These are phyloP conservation scores for Cnidoscolus chayamansa DNA, from an alignment of 441 rosid species.

Conservation along the genomic window DNA sequence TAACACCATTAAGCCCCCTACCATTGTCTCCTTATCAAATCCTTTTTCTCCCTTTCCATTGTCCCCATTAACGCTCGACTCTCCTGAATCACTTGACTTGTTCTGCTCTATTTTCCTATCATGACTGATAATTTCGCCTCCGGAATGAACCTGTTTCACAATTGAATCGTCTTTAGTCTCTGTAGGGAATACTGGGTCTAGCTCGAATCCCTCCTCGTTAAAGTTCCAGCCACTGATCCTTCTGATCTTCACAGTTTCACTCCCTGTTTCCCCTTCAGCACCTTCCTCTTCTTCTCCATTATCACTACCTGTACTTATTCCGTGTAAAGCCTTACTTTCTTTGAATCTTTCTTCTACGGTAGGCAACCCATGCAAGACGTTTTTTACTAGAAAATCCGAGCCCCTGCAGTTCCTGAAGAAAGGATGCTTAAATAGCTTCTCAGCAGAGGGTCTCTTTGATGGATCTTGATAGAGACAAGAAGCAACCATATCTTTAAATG, in stretches of 20 bases:
- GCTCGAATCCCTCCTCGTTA: slow-evolving; percentile 60
- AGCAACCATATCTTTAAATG: slow-evolving; percentile 78
- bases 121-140: slow-evolving; percentile 31
- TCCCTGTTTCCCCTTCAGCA: not conserved
- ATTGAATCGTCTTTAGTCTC: slow-evolving; percentile 28
- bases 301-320: not conserved
- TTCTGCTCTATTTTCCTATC: slow-evolving; percentile 18
- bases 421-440: slow-evolving; percentile 66
- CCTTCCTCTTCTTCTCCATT: slow-evolving; percentile 28
- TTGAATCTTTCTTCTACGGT: slow-evolving; percentile 60
- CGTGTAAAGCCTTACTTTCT: slow-evolving; percentile 27
- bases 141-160: slow-evolving; percentile 32
- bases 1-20: slow-evolving; percentile 46
- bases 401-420: slow-evolving; percentile 70
- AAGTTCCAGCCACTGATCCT: slow-evolving; percentile 93
- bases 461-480: slow-evolving; percentile 81
- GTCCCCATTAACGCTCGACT: slow-evolving; percentile 18
- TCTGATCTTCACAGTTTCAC: slow-evolving; percentile 40
- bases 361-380: slow-evolving; percentile 55
- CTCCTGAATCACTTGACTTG: slow-evolving; percentile 24
- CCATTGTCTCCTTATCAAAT: slow-evolving; percentile 37
- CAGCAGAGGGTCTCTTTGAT: slow-evolving; percentile 61
- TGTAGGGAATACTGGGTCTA: slow-evolving; percentile 62
- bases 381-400: slow-evolving; percentile 47
- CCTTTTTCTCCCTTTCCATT: not conserved